These are phyloP conservation scores for Alternaria gansuensis DNA, from an alignment of 2,329 filamentous ascomycete genomes.

Conservation along the genomic window DNA sequence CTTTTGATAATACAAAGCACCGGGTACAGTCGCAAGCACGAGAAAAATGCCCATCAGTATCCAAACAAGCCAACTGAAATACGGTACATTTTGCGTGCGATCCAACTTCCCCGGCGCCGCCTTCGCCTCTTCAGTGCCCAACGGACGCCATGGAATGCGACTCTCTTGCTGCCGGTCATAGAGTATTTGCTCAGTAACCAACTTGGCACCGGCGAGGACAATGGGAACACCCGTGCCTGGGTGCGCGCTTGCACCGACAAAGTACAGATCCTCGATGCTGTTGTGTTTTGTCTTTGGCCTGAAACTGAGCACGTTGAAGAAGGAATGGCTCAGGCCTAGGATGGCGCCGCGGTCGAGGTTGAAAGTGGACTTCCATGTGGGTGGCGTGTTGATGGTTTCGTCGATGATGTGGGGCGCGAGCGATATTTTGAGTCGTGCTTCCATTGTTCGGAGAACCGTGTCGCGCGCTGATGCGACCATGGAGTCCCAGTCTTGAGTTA, in stretches of 20 bases:
- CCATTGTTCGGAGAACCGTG: slow-evolving; percentile 69
- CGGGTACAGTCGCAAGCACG: slow-evolving; percentile 4
- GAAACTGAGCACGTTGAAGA: slow-evolving; percentile 77
- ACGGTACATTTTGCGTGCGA: slow-evolving; percentile 22
- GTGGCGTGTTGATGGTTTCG: slow-evolving; percentile 72
- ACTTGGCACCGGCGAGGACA: slow-evolving; percentile 72
- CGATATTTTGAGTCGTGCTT: slow-evolving; percentile 66
- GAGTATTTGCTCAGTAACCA: slow-evolving; percentile 65
- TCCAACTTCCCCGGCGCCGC: slow-evolving; percentile 27
- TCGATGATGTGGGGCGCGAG: slow-evolving; percentile 63
- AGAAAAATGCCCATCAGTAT: slow-evolving; percentile 22
- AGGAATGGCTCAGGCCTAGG: slow-evolving; percentile 74
- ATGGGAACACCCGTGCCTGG: slow-evolving; percentile 80
- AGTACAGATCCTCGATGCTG: slow-evolving; percentile 66
- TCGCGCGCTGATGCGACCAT: slow-evolving; percentile 68
- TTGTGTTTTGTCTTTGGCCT: slow-evolving; percentile 66
- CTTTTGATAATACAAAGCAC: slow-evolving; percentile 4
- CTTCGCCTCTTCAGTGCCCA: slow-evolving; percentile 4
- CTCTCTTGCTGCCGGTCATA: slow-evolving; percentile 41
- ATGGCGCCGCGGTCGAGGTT: slow-evolving; percentile 80
- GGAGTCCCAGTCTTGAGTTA: slow-evolving; percentile 67
- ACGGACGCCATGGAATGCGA: slow-evolving; percentile 53
- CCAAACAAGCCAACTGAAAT: slow-evolving; percentile 33
- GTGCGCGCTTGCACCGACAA: slow-evolving; percentile 78
- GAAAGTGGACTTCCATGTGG: slow-evolving; percentile 71